phyloP scores from a whole-genome alignment of 2,329 filamentous ascomycete species.

The Leptographium radiaticola region DNA sequence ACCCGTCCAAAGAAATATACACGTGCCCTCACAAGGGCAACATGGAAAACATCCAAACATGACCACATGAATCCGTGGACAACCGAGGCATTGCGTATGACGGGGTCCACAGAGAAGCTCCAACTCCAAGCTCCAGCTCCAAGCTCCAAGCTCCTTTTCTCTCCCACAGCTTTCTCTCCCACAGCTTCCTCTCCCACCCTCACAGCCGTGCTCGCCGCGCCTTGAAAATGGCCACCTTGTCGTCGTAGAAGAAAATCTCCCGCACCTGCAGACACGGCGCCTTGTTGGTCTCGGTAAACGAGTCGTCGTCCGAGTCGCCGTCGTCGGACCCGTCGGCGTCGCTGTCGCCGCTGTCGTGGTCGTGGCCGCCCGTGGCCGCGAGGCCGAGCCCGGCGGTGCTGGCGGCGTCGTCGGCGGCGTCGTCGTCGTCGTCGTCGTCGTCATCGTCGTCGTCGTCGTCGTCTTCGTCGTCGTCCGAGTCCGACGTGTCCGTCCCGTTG shows the following conservation, averaged over 20 bases:
- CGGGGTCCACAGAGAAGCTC: too few species aligned
- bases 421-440: slow-evolving; percentile 29
- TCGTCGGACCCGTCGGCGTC: slow-evolving; percentile 11
- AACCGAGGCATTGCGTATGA: too few species aligned
- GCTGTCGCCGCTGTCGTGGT: slow-evolving; percentile 14
- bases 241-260: slow-evolving; percentile 76
- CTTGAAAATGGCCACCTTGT: slow-evolving; percentile 70
- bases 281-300: slow-evolving; percentile 30
- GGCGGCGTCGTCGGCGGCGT: slow-evolving; percentile 21
- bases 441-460: slow-evolving; percentile 34
- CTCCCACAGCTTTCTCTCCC: too few species aligned
- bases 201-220: slow-evolving; percentile 49
- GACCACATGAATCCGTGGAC: too few species aligned
- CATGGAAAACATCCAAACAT: too few species aligned
- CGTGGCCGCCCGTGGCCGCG: slow-evolving; percentile 12
- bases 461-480: slow-evolving; percentile 28
- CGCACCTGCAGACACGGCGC: slow-evolving; percentile 44
- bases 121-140: too few species aligned
- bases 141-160: background rate
- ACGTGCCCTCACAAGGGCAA: too few species aligned
- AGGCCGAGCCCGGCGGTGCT: slow-evolving; percentile 16
- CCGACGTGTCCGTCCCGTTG: slow-evolving; percentile 8
- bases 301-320: slow-evolving; percentile 23
- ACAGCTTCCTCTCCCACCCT: background rate
- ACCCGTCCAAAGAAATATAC: too few species aligned